A percentile compares a stretch with the other conserved stretches of the same genome.
phyloP scores from a whole-genome alignment of 164 flowering plant genomes.

The Malania oleifera region DNA sequence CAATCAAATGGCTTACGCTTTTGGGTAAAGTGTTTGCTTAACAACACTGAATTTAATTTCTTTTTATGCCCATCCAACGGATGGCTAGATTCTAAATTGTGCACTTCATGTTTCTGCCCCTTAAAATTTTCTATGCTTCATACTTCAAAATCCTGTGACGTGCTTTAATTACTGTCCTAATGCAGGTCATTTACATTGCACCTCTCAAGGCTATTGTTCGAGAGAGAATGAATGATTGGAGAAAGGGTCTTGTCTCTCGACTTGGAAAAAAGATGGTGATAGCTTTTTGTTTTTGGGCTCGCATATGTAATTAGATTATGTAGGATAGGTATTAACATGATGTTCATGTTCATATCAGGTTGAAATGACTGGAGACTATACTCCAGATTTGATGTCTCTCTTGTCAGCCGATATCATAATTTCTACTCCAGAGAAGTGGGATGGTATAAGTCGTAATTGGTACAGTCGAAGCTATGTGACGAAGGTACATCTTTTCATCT shows the following conservation, averaged over 20 bases:
- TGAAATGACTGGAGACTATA: constrained; percentile 98
- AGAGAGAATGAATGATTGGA: constrained; percentile 98
- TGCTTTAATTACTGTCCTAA: neutral
- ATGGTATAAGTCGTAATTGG: constrained; percentile 99
- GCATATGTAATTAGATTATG: neutral
- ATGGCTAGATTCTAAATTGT: neutral
- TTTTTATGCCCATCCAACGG: neutral
- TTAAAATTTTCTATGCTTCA: no score
- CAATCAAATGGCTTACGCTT: no score
- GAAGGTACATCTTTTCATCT: constrained; percentile 45
- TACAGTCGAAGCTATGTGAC: constrained; percentile 86
- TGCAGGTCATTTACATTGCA: constrained; percentile 95
- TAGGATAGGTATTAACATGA: constrained; percentile 6
- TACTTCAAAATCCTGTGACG: neutral
- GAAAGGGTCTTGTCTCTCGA: constrained; percentile 65
- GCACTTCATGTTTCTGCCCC: neutral
- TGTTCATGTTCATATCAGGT: constrained; percentile 44
- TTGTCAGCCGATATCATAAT: constrained; percentile 90
- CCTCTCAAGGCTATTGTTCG: constrained; percentile 97
- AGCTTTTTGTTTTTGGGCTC: neutral
- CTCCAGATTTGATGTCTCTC: constrained; percentile 88
- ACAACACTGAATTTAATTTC: neutral
- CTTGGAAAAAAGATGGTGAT: constrained; percentile 90
- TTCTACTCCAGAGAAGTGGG: constrained; percentile 99
- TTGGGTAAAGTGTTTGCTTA: neutral